These are phyloP conservation scores for Ophiostoma australiae DNA, from an alignment of 2,329 filamentous ascomycete genomes.

Conservation along the genomic window DNA sequence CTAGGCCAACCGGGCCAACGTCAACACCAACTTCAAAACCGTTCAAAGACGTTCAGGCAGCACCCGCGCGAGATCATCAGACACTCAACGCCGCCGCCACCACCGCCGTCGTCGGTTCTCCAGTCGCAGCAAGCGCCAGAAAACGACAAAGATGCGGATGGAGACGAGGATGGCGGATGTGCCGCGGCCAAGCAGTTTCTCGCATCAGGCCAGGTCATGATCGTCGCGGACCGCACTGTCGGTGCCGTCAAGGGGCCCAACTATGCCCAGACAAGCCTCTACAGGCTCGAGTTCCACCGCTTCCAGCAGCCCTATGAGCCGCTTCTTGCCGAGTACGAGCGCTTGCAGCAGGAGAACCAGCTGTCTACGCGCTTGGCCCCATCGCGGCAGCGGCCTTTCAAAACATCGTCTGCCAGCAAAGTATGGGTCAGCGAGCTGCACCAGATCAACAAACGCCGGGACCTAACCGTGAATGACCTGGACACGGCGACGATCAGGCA, in stretches of 20 bases:
- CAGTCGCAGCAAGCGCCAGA: not conserved
- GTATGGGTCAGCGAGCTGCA: conserved; percentile 8
- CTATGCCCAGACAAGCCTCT: conserved; percentile 46
- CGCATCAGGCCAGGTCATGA: conserved; percentile 38
- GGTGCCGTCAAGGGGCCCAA: conserved; percentile 53
- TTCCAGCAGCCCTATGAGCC: conserved; percentile 41
- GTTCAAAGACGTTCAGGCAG: conserved; percentile 37
- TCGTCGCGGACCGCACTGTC: conserved; percentile 44
- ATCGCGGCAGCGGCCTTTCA: not conserved
- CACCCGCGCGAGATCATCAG: conserved; percentile 45
- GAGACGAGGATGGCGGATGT: conserved; percentile 28
- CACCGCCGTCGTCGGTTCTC: conserved; percentile 24
- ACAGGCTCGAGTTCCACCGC: conserved; percentile 46
- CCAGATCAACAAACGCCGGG: conserved; percentile 18
- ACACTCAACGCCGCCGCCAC: conserved; percentile 48
- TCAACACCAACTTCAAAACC: not conserved
- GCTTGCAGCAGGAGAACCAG: conserved; percentile 41
- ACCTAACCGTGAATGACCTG: conserved; percentile 25
- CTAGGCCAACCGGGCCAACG: not conserved
- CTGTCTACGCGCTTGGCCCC: conserved; percentile 18
- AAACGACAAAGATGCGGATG: conserved; percentile 16
- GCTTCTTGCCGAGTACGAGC: conserved; percentile 43
- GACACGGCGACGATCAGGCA: conserved; percentile 23
- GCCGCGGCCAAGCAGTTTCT: conserved; percentile 34
- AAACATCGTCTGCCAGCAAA: not conserved